Evolutionary conservation across 1,284 basidiomycete genomes (phyloP).

Genomic region (Moesziomyces antarcticus): DNA sequence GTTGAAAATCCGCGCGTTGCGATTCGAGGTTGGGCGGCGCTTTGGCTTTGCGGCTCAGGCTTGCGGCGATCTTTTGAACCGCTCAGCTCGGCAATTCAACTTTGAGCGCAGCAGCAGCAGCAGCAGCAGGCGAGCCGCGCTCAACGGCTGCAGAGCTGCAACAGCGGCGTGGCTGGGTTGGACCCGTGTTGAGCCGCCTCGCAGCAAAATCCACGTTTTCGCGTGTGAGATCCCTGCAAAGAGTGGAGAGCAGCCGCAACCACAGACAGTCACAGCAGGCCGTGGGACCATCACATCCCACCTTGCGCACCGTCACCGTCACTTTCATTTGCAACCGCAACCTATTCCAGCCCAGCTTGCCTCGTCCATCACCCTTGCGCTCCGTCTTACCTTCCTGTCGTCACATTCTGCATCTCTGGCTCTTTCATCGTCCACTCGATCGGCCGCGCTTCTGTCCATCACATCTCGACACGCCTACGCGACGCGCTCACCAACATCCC

Average conservation of each 20-base stretch:
- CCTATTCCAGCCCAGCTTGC: too few relatives aligned
- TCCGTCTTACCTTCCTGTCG: background rate
- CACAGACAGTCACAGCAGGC: too few relatives aligned
- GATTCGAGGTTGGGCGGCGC: slow-evolving; percentile 1
- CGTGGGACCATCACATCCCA: too few relatives aligned
- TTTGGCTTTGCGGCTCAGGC: background rate
- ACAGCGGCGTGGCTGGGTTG: background rate
- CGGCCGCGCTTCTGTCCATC: background rate
- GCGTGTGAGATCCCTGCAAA: too few relatives aligned
- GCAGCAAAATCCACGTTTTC: too few relatives aligned
- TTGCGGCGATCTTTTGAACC: background rate
- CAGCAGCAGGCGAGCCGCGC: too few relatives aligned
- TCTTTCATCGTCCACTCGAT: too few relatives aligned
- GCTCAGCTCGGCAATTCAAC: background rate
- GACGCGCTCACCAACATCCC: background rate
- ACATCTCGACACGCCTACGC: background rate
- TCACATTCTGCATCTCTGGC: background rate
- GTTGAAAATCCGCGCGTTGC: slow-evolving; percentile 8
- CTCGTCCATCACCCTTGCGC: too few relatives aligned
- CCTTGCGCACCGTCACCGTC: too few relatives aligned
- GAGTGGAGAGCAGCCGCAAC: too few relatives aligned
- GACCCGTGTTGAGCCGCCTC: background rate
- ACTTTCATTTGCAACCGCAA: too few relatives aligned
- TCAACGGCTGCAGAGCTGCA: background rate
- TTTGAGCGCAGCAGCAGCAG: background rate